phyloP scores from a whole-genome alignment of 176 grass and related monocot species.

The Paspalum notatum region DNA sequence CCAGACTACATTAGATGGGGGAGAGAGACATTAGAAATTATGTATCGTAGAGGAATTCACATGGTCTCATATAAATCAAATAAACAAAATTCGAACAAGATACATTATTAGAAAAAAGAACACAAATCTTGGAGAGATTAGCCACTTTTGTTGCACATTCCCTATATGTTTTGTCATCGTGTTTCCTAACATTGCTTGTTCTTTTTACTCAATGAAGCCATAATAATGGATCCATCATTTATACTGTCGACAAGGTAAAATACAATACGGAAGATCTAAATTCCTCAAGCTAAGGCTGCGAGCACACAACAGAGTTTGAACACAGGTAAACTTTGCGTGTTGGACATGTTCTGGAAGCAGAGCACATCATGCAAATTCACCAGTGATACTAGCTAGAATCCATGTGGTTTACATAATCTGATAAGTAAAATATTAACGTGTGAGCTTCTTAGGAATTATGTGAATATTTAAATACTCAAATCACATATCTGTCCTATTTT shows the following conservation, averaged over 20 bases:
- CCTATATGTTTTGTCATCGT: not conserved
- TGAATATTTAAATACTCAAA: not conserved
- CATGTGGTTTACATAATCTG: not conserved
- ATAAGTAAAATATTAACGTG: not conserved
- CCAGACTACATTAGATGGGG: slow-evolving; percentile 43
- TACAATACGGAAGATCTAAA: not conserved
- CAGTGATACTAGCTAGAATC: not conserved
- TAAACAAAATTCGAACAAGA: not conserved
- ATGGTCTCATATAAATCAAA: not conserved
- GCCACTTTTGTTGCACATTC: not conserved
- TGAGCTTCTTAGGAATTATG: not conserved
- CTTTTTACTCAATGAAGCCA: not conserved
- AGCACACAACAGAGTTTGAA: not conserved
- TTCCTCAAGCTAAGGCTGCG: not conserved
- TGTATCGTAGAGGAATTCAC: not conserved
- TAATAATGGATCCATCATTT: not conserved
- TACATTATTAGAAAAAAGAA: not conserved
- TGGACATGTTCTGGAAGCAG: not conserved
- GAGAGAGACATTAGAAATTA: not conserved
- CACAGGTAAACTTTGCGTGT: not conserved
- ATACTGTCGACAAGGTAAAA: not conserved
- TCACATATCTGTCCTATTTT: not conserved
- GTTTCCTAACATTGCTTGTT: not conserved
- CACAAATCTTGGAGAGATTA: not conserved
- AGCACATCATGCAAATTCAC: slow-evolving; percentile 1